These are phyloP conservation scores for Nyssa sinensis DNA, from an alignment of 148 eudicot genomes.

Conservation along the genomic window DNA sequence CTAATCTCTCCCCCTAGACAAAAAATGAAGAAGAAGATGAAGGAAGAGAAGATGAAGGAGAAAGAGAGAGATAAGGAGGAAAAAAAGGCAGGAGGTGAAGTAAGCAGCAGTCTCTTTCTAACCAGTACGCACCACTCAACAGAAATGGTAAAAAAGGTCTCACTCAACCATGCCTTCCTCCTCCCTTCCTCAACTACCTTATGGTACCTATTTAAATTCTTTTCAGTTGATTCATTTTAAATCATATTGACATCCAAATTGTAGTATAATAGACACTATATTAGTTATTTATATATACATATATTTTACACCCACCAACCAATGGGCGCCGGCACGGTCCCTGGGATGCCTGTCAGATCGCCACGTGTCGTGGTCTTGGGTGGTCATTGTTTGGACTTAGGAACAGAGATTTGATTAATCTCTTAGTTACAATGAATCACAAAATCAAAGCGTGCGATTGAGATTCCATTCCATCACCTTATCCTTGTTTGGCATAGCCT, in stretches of 20 bases:
- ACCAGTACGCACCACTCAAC: constrained; percentile 7
- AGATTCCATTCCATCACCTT: constrained; percentile 4
- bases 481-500: neutral
- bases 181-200: constrained; percentile 13
- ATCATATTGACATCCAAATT: constrained; percentile 1
- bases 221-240: constrained; percentile 2
- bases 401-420: neutral
- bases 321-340: constrained; percentile 11
- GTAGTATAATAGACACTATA: neutral
- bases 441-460: neutral
- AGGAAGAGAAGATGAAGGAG: neutral
- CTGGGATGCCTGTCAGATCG: constrained; percentile 8
- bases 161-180: constrained; percentile 13
- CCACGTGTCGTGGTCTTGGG: constrained; percentile 17
- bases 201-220: constrained; percentile 9
- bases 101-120: constrained; percentile 18
- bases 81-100: constrained; percentile 5
- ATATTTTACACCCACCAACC: neutral
- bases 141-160: constrained; percentile 11
- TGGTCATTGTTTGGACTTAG: constrained; percentile 3
- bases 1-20: constrained; percentile 1
- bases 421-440: neutral
- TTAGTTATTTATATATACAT: neutral
- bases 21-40: too few relatives aligned
- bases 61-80: constrained; percentile 7